These are phyloP conservation scores for Cutaneotrichosporon cavernicola DNA, from an alignment of 1,284 basidiomycete species.

Conservation along the genomic window DNA sequence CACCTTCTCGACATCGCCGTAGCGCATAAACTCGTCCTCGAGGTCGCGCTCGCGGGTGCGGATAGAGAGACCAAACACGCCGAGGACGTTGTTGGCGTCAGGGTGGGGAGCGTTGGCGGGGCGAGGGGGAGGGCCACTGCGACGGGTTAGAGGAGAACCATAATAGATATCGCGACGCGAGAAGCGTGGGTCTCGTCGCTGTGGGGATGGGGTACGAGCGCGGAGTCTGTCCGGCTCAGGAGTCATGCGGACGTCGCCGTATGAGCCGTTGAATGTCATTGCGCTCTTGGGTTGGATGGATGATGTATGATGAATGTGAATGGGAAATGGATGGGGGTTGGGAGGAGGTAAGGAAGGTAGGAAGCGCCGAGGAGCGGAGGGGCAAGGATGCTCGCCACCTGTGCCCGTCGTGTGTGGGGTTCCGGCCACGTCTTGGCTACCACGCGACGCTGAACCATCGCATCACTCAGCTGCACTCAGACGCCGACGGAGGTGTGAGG, in stretches of 20 bases:
- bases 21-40: conserved; percentile 86
- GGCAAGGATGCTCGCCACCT: too few relatives aligned
- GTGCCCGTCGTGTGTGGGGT: too few relatives aligned
- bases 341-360: not conserved
- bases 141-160: conserved; percentile 3
- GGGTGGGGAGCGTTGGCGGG: conserved; percentile 52
- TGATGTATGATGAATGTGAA: not conserved
- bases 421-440: too few relatives aligned
- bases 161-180: conserved; percentile 3
- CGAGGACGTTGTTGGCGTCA: conserved; percentile 83
- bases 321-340: not conserved
- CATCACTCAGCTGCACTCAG: too few relatives aligned
- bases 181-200: not conserved
- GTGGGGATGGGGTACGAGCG: not conserved
- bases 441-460: too few relatives aligned
- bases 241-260: conserved; percentile 4
- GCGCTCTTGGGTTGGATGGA: not conserved
- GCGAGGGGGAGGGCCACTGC: conserved; percentile 23
- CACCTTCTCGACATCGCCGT: conserved; percentile 90
- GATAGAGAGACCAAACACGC: conserved; percentile 94
- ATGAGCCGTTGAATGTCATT: not conserved
- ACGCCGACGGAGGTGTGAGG: too few relatives aligned
- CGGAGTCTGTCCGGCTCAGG: not conserved
- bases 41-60: conserved; percentile 90
- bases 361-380: too few relatives aligned